These are phyloP conservation scores for Lentinula detonsa DNA, from an alignment of 768 basidiomycete species.

Conservation along the genomic window DNA sequence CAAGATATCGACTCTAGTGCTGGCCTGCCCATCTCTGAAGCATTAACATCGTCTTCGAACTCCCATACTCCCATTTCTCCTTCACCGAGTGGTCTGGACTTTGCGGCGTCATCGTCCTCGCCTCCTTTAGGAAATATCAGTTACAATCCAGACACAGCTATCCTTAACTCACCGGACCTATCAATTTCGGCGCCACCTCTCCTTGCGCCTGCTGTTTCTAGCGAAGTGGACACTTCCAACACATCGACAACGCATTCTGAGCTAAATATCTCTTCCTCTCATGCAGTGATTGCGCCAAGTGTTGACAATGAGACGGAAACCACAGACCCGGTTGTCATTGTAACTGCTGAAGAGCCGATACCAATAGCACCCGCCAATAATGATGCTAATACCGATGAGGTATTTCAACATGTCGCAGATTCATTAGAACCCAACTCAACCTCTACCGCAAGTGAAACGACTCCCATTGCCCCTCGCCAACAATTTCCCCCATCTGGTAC, in stretches of 20 bases:
- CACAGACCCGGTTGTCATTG: neutral
- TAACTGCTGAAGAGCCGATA: neutral
- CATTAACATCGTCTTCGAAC: constrained; percentile 5
- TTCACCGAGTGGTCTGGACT: neutral
- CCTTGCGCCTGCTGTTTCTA: neutral
- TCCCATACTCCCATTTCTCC: neutral
- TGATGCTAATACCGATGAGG: neutral
- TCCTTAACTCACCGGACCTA: neutral
- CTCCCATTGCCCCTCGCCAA: neutral
- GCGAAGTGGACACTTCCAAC: neutral
- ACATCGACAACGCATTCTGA: neutral
- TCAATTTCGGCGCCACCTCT: neutral
- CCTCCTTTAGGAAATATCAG: neutral
- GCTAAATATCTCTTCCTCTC: neutral
- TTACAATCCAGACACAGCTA: neutral
- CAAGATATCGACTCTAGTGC: neutral
- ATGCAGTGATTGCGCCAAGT: neutral
- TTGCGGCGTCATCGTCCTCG: neutral
- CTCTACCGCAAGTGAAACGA: neutral
- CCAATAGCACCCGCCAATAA: neutral
- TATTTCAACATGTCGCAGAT: neutral
- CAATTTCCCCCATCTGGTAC: constrained; percentile 44
- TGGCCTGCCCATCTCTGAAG: constrained; percentile 11
- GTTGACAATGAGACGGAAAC: neutral
- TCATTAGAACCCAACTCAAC: neutral